phyloP scores from a whole-genome alignment of 164 flowering plant genomes.

The Saururus chinensis region DNA sequence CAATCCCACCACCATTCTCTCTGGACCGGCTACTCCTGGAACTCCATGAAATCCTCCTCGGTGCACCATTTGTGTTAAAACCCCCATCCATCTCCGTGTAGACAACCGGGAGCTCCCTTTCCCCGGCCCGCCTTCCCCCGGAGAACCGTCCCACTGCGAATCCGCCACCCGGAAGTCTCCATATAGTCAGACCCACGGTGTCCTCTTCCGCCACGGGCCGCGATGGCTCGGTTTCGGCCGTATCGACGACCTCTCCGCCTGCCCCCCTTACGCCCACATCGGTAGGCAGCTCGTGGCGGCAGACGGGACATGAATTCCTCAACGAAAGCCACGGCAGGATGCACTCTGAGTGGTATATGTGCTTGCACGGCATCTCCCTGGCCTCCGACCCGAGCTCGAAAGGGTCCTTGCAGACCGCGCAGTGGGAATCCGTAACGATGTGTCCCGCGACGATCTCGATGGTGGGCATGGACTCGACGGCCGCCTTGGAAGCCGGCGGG shows the following conservation, averaged over 20 bases:
- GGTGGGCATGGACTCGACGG: slow-evolving; percentile 64
- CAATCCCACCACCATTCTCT: slow-evolving; percentile 31
- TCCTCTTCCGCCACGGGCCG: slow-evolving; percentile 23
- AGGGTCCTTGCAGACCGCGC: slow-evolving; percentile 60
- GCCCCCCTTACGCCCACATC: slow-evolving; percentile 13
- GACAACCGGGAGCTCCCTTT: slow-evolving; percentile 55
- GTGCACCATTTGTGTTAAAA: slow-evolving; percentile 27
- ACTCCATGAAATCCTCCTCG: slow-evolving; percentile 45
- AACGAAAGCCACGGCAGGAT: slow-evolving; percentile 72
- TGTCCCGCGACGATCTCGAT: slow-evolving; percentile 33
- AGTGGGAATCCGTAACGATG: slow-evolving; percentile 33
- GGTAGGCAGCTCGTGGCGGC: slow-evolving; percentile 59
- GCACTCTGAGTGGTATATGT: slow-evolving; percentile 67
- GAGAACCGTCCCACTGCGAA: slow-evolving; percentile 76
- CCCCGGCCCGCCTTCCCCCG: slow-evolving; percentile 36
- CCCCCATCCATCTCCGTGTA: slow-evolving; percentile 74
- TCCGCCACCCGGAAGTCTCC: slow-evolving; percentile 85
- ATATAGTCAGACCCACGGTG: slow-evolving; percentile 52
- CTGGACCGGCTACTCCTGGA: slow-evolving; percentile 27
- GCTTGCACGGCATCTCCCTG: slow-evolving; percentile 80
- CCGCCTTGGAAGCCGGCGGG: slow-evolving; percentile 66
- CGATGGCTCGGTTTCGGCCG: slow-evolving; percentile 8
- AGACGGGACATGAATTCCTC: slow-evolving; percentile 72
- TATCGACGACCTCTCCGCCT: slow-evolving; percentile 10
- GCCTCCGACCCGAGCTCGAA: slow-evolving; percentile 56